Evolutionary conservation across 495 filamentous ascomycete genomes (phyloP).

Genomic region (Jackrogersella multiformis): DNA sequence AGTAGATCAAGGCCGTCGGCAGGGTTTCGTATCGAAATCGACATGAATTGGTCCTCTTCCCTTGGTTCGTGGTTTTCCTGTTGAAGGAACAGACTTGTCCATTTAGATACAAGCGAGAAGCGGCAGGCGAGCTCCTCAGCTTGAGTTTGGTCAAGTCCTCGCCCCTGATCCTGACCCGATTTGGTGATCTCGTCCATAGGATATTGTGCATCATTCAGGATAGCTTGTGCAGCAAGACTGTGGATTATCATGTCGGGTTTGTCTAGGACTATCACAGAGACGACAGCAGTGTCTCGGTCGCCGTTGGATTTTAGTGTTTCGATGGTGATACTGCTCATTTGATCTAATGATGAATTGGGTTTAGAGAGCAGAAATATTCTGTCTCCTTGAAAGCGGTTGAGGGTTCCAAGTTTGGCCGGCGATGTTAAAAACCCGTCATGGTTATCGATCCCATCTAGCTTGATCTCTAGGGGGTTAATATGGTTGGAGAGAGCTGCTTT

Average conservation of each 20-base stretch:
- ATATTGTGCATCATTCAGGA: neutral
- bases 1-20: neutral
- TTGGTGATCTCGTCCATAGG: neutral
- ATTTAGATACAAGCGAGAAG: slow-evolving; percentile 6
- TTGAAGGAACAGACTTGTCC: slow-evolving; percentile 8
- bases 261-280: neutral
- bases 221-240: neutral
- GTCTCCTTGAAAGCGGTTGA: slow-evolving; percentile 2
- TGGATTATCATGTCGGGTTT: neutral
- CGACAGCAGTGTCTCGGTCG: neutral
- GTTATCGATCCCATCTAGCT: neutral
- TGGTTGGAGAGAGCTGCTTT: slow-evolving; percentile 1
- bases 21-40: neutral
- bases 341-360: neutral
- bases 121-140: neutral
- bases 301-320: neutral
- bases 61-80: neutral
- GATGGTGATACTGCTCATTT: neutral
- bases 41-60: neutral
- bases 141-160: too few relatives aligned
- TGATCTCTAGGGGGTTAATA: neutral
- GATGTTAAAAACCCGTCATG: neutral
- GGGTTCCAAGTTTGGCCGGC: neutral
- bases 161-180: too few relatives aligned
- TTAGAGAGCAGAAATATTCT: neutral